Conservation (phyloP, 805 yeast genomes). For the Yarrowia porcina region DNA sequence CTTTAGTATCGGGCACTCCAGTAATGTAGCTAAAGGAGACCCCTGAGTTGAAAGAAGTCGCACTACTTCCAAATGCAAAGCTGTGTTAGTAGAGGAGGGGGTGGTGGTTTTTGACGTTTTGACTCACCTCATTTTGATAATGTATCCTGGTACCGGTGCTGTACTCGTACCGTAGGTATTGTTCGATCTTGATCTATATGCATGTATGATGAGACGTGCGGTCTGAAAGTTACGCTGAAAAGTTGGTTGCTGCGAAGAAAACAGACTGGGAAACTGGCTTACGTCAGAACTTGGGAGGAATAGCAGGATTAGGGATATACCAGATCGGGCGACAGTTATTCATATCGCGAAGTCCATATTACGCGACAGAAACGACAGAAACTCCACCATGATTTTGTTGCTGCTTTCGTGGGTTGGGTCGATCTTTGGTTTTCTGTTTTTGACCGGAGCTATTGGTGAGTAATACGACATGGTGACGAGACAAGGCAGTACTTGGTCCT, state of each 20-base stretch:
- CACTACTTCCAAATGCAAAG: slow-evolving; percentile 19
- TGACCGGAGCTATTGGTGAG: slow-evolving; percentile 41
- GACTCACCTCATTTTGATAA: slow-evolving; percentile 13
- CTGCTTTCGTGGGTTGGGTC: slow-evolving; percentile 60
- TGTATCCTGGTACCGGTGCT: no score
- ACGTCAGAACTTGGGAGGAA: slow-evolving; percentile 16
- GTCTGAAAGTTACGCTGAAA: background rate
- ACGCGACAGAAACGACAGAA: background rate
- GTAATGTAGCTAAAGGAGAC: slow-evolving; percentile 72
- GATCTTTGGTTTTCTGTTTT: slow-evolving; percentile 55
- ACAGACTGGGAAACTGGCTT: background rate
- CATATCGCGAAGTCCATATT: background rate
- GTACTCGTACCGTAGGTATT: no score
- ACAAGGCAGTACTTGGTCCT: no score
- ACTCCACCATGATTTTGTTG: slow-evolving; percentile 51
- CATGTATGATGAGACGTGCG: slow-evolving; percentile 10
- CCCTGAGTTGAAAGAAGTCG: slow-evolving; percentile 14
- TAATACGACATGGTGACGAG: no score
- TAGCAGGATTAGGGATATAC: slow-evolving; percentile 18
- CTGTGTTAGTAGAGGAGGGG: background rate
- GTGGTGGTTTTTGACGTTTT: no score
- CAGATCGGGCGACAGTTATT: background rate
- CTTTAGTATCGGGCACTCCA: slow-evolving; percentile 70
- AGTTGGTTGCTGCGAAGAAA: background rate
- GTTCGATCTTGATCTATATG: slow-evolving; percentile 19